Base-by-base conservation (phyloP, 768 basidiomycete genomes). In the Thelephora aurantiotincta region DNA sequence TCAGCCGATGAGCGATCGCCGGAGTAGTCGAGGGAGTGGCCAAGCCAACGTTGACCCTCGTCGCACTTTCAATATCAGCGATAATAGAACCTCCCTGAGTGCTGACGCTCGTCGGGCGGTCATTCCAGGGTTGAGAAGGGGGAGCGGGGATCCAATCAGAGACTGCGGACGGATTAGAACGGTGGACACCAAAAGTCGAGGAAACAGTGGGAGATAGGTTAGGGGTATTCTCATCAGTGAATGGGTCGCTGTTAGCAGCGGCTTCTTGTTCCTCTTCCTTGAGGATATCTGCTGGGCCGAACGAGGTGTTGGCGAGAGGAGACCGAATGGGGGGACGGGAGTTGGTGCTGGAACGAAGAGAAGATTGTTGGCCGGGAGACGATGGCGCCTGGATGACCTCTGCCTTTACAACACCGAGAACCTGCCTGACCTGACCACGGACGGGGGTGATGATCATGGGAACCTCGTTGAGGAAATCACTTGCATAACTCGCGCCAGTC, bases 401-500 rank as follows among this genome's bases (percentile, higher is more conserved):
- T 26, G 87, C 83, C 62, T 80, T 85, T 43, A 79, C 79, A 34
- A 85, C 77, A 33, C 83, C 83, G 36, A 85, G 63, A 6, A 87
- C 81, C 55, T 85, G 80, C 82, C 60, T 72, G 55, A 84, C 74
- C 43, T 71, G 67, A 26, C 75, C 70, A 50, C 75, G 79, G 22
- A 68, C 70, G 23, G 82, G 77, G 0, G 82, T 85, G 52, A 89
- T 75, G 54, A 89, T 89, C 67, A 82, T 79, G 19, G 86, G 84
- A 1, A 82, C 78, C 59, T 89, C 86, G 55, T 80, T 78, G 50
- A 88, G 65, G 65, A 89, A 73, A 54, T 88, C 86, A 56, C 82
- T 87, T 13, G 80, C 71, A 58, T 73, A 85, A 57, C 81, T 86
- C 36, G 79, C 80, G 37, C 71, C 75, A 23, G 85, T 81, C 70